Evolutionary conservation across 2,329 filamentous ascomycete genomes (phyloP).

Genomic region (Fusarium nygamai): DNA sequence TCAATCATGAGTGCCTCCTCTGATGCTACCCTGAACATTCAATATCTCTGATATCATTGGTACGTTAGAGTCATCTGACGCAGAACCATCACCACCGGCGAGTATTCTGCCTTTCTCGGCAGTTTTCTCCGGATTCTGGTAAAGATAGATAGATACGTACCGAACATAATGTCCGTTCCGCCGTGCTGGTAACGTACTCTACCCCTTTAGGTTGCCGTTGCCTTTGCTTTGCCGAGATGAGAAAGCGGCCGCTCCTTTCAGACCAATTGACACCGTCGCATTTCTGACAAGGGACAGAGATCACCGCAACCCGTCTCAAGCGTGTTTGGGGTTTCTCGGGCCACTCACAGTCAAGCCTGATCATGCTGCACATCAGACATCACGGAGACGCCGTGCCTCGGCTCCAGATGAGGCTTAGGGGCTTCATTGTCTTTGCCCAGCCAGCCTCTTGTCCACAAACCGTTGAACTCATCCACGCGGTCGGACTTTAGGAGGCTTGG

Average conservation of each 20-base stretch:
- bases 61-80: constrained; percentile 32
- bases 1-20: constrained; percentile 25
- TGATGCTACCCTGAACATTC: constrained; percentile 30
- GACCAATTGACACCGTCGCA: constrained; percentile 21
- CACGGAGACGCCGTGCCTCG: constrained; percentile 42
- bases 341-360: constrained; percentile 20
- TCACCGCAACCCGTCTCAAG: constrained; percentile 38
- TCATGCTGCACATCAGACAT: constrained; percentile 5
- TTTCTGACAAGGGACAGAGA: constrained; percentile 24
- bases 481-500: constrained; percentile 30
- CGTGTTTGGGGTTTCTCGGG: constrained; percentile 37
- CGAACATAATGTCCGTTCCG: constrained; percentile 30
- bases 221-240: constrained; percentile 27
- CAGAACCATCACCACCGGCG: constrained; percentile 1
- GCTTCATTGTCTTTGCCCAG: not conserved
- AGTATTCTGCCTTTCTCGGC: constrained; percentile 33
- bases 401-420: constrained; percentile 27
- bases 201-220: not conserved
- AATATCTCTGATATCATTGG: not conserved
- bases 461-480: constrained; percentile 25
- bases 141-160: not conserved
- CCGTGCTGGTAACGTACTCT: constrained; percentile 35
- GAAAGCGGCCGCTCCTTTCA: constrained; percentile 24
- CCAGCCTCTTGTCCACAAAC: constrained; percentile 12
- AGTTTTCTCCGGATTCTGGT: constrained; percentile 30